Base-by-base conservation (phyloP, 148 eudicot species). In the Silene latifolia region DNA sequence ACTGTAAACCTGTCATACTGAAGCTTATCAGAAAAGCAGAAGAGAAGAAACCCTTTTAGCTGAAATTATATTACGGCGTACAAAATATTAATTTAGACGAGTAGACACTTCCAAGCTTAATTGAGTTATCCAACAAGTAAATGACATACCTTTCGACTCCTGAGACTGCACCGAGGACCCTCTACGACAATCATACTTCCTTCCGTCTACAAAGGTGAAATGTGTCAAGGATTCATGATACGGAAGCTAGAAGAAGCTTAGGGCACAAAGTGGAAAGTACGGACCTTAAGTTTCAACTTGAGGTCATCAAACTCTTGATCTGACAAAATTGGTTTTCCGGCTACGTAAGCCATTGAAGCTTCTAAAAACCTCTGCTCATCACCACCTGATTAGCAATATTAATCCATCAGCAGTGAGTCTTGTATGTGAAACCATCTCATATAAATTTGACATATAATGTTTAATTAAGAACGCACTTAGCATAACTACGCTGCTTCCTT, bases 401-500 rank as follows among this genome's bases (percentile, higher is more conserved):
- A 69, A 27, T 27, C 29, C 29, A 64, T 57, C 62, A 11, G 35
- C 35, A 32, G 35, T 32, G 82, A 67, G 27, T 21, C 71, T 42
- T 47, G 27, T 25, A 14, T 23, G n/a, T 9, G 21, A 51, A 54
- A 7, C 11, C 35, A 12, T 47, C 53, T 47, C 53, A 48, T 48
- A 67, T 53, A 20, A 21, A 35, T 58, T 48, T 18, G 61, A 72
- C 51, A 23, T 29, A 51, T 23, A 25, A 24, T n/a, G 74, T 68
- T 61, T 25, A 19, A 9, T 58, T 63, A 74, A 8, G 69, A 69
- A 74, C 80, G 70, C 15, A 96, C 98, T 90, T 85, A 96, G 97
- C 98, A 96, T 96, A 66, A 96, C 99, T 39, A 96, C 87, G 69
- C 94, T 90, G 93, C 98, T 96, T 75, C 99, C 99, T 85, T 96